Evolutionary conservation across 495 filamentous ascomycete species (phyloP).

Genomic region (Trichocladium uniseriatum): DNA sequence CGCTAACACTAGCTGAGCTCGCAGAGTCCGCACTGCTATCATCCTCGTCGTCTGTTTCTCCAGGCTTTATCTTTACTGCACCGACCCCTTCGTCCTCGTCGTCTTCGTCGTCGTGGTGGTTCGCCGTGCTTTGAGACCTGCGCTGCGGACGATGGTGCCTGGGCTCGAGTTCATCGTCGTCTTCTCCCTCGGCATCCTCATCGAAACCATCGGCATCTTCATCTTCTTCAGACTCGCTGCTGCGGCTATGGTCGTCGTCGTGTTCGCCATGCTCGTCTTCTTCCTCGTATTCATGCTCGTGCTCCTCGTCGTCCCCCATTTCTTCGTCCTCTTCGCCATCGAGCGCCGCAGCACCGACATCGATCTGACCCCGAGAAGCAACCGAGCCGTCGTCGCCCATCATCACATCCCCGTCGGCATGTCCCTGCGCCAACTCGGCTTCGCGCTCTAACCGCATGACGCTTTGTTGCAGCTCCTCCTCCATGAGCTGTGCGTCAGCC

Average conservation of each 20-base stretch:
- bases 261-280: conserved; percentile 39
- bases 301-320: conserved; percentile 32
- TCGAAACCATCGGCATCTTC: conserved; percentile 22
- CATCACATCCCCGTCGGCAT: conserved; percentile 19
- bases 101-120: conserved; percentile 30
- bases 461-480: conserved; percentile 43
- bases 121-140: conserved; percentile 29
- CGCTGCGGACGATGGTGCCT: conserved; percentile 20
- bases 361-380: conserved; percentile 28
- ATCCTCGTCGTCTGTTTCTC: conserved; percentile 41
- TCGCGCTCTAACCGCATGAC: conserved; percentile 38
- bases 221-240: conserved; percentile 38
- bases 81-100: conserved; percentile 56
- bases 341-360: conserved; percentile 42
- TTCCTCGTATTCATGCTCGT: conserved; percentile 34
- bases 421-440: conserved; percentile 25
- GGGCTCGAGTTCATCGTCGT: conserved; percentile 24
- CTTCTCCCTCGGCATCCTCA: conserved; percentile 36
- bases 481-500: conserved; percentile 42
- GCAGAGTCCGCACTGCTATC: conserved; percentile 20
- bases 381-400: conserved; percentile 30
- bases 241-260: conserved; percentile 30
- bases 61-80: conserved; percentile 60
- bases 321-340: conserved; percentile 45
- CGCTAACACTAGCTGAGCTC: conserved; percentile 20